These are phyloP conservation scores for Mycena vitilis DNA, from an alignment of 768 basidiomycete genomes.

Conservation along the genomic window DNA sequence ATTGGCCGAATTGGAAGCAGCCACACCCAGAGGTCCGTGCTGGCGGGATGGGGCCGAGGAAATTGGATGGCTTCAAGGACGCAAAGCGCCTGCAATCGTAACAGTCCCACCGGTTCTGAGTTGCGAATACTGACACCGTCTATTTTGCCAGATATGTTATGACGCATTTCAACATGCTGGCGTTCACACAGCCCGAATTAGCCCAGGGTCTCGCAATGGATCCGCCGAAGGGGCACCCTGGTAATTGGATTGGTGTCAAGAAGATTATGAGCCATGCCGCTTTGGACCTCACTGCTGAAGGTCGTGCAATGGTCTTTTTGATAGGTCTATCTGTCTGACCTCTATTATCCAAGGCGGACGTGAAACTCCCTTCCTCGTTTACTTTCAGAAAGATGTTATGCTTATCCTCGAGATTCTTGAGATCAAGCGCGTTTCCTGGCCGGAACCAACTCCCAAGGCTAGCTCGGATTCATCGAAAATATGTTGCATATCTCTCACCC, in stretches of 20 bases:
- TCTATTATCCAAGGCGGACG: slow-evolving; percentile 14
- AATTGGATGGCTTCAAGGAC: slow-evolving; percentile 10
- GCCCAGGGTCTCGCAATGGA: slow-evolving; percentile 18
- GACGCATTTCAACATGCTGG: slow-evolving; percentile 34
- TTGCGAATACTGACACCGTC: background rate
- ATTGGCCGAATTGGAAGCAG: slow-evolving; percentile 27
- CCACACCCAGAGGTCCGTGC: slow-evolving; percentile 22
- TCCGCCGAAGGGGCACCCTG: slow-evolving; percentile 19
- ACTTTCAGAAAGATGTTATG: slow-evolving; percentile 16
- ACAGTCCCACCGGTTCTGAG: background rate
- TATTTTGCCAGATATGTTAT: slow-evolving; percentile 35
- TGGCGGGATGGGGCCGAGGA: background rate
- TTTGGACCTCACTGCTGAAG: slow-evolving; percentile 37
- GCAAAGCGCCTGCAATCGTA: slow-evolving; percentile 25
- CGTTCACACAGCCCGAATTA: slow-evolving; percentile 37
- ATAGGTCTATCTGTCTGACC: background rate
- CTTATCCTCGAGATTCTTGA: slow-evolving; percentile 37
- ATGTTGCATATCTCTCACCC: background rate
- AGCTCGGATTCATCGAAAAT: background rate
- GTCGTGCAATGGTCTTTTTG: background rate
- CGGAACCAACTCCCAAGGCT: slow-evolving; percentile 32
- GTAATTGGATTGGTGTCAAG: slow-evolving; percentile 38
- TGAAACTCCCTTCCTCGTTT: slow-evolving; percentile 25
- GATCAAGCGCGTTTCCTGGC: slow-evolving; percentile 36
- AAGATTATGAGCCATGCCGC: slow-evolving; percentile 35